Evolutionary conservation across 352 stramenopile species (phyloP).

Genomic region (Globisporangium splendens): DNA sequence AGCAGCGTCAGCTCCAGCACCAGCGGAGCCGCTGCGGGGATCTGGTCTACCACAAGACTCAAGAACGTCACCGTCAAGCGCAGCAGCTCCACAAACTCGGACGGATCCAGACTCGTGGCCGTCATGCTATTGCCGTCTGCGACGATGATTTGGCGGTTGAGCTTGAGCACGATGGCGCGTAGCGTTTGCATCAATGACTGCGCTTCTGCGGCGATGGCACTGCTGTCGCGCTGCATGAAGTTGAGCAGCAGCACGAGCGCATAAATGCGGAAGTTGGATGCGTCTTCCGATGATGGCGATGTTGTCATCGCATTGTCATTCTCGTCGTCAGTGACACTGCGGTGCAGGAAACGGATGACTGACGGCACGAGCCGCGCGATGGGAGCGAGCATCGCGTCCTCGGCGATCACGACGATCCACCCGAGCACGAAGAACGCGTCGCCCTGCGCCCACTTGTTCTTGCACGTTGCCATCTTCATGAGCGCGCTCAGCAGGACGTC

Average conservation of each 20-base stretch:
- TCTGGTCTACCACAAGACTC: slow-evolving; percentile 40
- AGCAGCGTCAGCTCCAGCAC: slow-evolving; percentile 24
- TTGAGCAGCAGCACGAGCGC: slow-evolving; percentile 74
- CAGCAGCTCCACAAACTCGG: slow-evolving; percentile 58
- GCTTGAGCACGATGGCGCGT: slow-evolving; percentile 10
- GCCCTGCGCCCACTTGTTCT: slow-evolving; percentile 72
- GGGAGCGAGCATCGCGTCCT: slow-evolving; percentile 34
- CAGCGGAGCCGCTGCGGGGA: slow-evolving; percentile 19
- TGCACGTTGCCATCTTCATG: slow-evolving; percentile 54
- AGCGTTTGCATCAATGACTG: slow-evolving; percentile 5
- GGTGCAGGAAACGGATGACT: slow-evolving; percentile 40
- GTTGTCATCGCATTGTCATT: neutral
- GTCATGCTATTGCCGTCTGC: neutral
- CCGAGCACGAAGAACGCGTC: slow-evolving; percentile 74
- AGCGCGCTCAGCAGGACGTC: slow-evolving; percentile 32
- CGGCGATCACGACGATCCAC: slow-evolving; percentile 69
- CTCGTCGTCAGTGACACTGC: slow-evolving; percentile 39
- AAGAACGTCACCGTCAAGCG: slow-evolving; percentile 50
- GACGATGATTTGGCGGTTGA: slow-evolving; percentile 3
- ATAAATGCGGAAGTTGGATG: slow-evolving; percentile 71
- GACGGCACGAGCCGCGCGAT: slow-evolving; percentile 40
- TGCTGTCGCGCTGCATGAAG: slow-evolving; percentile 51
- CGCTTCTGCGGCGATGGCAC: slow-evolving; percentile 18
- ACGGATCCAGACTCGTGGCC: slow-evolving; percentile 18
- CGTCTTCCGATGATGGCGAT: slow-evolving; percentile 32